These are phyloP conservation scores for Boletus reticulatus DNA, from an alignment of 768 basidiomycete species.

Conservation along the genomic window DNA sequence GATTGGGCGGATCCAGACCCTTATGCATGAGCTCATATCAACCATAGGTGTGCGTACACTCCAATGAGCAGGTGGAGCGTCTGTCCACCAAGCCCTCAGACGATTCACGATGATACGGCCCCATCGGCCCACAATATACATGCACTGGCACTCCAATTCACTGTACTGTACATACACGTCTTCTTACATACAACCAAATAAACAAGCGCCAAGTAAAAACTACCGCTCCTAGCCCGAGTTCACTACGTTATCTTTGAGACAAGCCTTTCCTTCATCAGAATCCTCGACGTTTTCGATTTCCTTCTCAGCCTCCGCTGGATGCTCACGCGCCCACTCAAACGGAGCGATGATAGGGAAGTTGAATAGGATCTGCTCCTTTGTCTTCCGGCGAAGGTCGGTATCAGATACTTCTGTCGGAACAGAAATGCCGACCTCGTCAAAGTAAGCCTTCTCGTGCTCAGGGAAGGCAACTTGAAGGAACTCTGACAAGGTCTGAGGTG, in stretches of 20 bases:
- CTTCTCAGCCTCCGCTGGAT: conserved; percentile 3
- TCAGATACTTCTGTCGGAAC: background rate
- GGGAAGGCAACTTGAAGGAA: background rate
- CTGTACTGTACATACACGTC: too few species aligned
- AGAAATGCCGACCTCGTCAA: background rate
- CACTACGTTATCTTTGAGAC: too few species aligned
- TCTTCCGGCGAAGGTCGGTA: background rate
- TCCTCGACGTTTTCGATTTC: background rate
- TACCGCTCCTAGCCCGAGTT: background rate
- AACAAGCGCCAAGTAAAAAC: background rate
- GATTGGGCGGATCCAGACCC: too few species aligned
- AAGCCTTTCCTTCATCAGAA: background rate
- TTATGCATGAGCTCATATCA: too few species aligned
- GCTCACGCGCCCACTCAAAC: conserved; percentile 13
- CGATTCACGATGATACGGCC: too few species aligned
- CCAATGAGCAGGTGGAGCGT: too few species aligned
- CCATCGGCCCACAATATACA: too few species aligned
- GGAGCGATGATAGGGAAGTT: conserved; percentile 3
- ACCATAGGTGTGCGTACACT: too few species aligned
- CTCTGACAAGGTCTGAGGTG: background rate
- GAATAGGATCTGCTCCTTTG: background rate
- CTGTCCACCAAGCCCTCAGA: too few species aligned
- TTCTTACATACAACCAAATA: too few species aligned
- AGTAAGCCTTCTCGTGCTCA: background rate
- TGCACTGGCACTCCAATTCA: too few species aligned